Percentiles rank a stretch among this genome's conserved stretches.
phyloP scores from a whole-genome alignment of 2,329 filamentous ascomycete species.

The Botrytis fragariae region DNA sequence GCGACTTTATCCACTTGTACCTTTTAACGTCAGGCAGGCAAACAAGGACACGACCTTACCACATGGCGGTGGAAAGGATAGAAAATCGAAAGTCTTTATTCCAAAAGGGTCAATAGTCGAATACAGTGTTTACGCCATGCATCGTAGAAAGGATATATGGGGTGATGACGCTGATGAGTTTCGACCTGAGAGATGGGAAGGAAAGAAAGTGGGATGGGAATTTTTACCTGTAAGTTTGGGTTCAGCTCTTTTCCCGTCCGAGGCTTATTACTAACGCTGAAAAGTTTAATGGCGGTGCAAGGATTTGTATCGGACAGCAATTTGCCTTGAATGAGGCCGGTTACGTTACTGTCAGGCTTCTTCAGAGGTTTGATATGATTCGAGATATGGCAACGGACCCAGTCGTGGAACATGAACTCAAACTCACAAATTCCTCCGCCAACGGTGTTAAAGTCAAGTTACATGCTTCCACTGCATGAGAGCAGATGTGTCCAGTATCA shows the following conservation, averaged over 20 bases:
- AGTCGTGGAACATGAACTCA: conserved; percentile 46
- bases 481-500: no score
- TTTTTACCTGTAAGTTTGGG: conserved; percentile 52
- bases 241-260: background rate
- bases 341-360: conserved; percentile 21
- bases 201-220: conserved; percentile 33
- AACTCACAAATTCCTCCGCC: conserved; percentile 49
- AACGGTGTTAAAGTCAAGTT: conserved; percentile 53
- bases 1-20: conserved; percentile 41
- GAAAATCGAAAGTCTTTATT: conserved; percentile 33
- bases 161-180: conserved; percentile 42
- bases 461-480: conserved; percentile 20
- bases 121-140: conserved; percentile 37
- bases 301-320: conserved; percentile 59
- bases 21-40: conserved; percentile 30
- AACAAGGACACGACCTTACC: conserved; percentile 32
- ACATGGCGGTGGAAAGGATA: conserved; percentile 35
- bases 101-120: conserved; percentile 25
- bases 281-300: conserved; percentile 23
- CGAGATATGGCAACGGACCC: conserved; percentile 49
- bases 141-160: conserved; percentile 41
- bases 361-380: conserved; percentile 23
- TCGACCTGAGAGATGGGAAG: conserved; percentile 43
- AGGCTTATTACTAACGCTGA: background rate
- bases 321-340: conserved; percentile 23